phyloP scores from a whole-genome alignment of 306 rosid species.

The Vigna angularis region DNA sequence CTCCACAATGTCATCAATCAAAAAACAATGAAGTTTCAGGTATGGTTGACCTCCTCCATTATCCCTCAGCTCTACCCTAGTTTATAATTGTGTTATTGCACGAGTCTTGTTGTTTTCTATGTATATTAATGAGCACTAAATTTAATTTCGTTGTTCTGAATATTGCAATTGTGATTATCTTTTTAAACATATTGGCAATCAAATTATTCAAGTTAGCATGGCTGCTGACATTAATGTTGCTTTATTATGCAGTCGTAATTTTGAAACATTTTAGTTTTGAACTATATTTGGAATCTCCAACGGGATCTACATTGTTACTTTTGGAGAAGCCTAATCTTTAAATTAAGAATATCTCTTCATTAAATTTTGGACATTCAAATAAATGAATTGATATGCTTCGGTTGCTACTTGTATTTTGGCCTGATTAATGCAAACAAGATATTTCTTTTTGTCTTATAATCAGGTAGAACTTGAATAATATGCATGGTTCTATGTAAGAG shows the following conservation, averaged over 20 bases:
- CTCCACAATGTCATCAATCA: slow-evolving; percentile 72
- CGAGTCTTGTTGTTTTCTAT: slow-evolving; percentile 2
- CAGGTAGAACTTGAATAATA: not conserved
- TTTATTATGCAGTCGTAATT: not conserved
- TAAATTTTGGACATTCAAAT: slow-evolving; percentile 22
- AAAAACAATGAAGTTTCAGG: slow-evolving; percentile 59
- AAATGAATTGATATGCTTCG: slow-evolving; percentile 11
- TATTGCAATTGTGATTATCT: not conserved
- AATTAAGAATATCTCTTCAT: slow-evolving; percentile 15
- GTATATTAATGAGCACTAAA: not conserved
- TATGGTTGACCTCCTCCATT: slow-evolving; percentile 45
- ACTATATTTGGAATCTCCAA: slow-evolving; percentile 7
- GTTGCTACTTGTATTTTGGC: not conserved
- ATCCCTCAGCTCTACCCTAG: not conserved
- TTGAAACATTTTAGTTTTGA: slow-evolving; percentile 26
- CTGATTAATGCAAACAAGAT: slow-evolving; percentile 7
- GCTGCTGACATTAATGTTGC: slow-evolving; percentile 9
- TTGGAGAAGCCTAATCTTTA: not conserved
- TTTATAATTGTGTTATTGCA: slow-evolving; percentile 6
- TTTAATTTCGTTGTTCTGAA: not conserved
- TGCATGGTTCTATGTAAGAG: slow-evolving; percentile 8
- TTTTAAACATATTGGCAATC: not conserved
- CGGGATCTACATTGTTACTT: slow-evolving; percentile 10
- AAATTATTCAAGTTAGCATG: slow-evolving; percentile 4
- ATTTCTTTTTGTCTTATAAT: slow-evolving; percentile 13